These are phyloP conservation scores for Rhynchospora tenuis DNA, from an alignment of 176 grass and related monocot genomes.

Conservation along the genomic window DNA sequence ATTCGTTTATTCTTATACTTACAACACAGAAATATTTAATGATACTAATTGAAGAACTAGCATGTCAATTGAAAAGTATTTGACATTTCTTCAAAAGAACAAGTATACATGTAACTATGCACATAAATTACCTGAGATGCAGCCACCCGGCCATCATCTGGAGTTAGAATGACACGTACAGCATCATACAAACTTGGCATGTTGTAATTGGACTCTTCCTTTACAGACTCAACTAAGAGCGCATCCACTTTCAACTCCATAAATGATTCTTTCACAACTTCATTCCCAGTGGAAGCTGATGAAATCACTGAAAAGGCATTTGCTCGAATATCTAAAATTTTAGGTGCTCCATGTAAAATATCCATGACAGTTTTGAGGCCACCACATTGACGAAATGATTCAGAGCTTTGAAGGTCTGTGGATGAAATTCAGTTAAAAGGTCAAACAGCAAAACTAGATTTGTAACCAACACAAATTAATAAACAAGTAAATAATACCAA, in stretches of 20 bases:
- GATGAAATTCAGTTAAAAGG: slow-evolving; percentile 15
- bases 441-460: background rate
- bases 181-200: slow-evolving; percentile 68
- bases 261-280: slow-evolving; percentile 91
- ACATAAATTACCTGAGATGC: slow-evolving; percentile 67
- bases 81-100: background rate
- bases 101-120: slow-evolving; percentile 19
- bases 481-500: background rate
- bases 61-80: background rate
- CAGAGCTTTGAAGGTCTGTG: slow-evolving; percentile 62
- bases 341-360: slow-evolving; percentile 41
- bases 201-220: slow-evolving; percentile 36
- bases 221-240: slow-evolving; percentile 59
- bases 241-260: slow-evolving; percentile 77
- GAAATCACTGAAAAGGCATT: slow-evolving; percentile 64
- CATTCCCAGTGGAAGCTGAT: slow-evolving; percentile 58
- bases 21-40: background rate
- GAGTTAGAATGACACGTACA: slow-evolving; percentile 65
- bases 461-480: background rate
- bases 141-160: slow-evolving; percentile 78
- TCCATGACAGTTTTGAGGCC: slow-evolving; percentile 56
- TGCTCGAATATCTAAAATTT: slow-evolving; percentile 56
- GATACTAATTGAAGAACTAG: background rate
- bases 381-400: slow-evolving; percentile 62
- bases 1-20: background rate